Evolutionary conservation across 1,284 basidiomycete species (phyloP).

Genomic region (Naganishia cerealis): DNA sequence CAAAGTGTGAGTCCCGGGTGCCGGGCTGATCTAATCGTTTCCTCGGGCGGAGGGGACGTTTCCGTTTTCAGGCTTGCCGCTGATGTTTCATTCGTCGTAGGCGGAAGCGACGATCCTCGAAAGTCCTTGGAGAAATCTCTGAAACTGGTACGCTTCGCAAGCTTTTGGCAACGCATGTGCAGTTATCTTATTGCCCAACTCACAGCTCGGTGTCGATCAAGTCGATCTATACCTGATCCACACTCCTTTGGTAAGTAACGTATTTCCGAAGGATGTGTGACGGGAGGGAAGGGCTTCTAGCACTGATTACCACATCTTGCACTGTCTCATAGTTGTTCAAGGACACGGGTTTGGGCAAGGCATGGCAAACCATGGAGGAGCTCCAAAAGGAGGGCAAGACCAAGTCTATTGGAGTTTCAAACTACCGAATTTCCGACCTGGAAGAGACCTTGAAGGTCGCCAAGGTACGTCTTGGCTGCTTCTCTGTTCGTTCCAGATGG

Average conservation of each 20-base stretch:
- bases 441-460: constrained; percentile 62
- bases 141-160: constrained; percentile 40
- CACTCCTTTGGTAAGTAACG: constrained; percentile 55
- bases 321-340: constrained; percentile 54
- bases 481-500: not conserved
- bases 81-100: constrained; percentile 7
- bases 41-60: not conserved
- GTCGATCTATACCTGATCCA: constrained; percentile 72
- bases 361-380: constrained; percentile 72
- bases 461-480: constrained; percentile 29
- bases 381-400: constrained; percentile 67
- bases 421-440: constrained; percentile 70
- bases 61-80: not conserved
- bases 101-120: constrained; percentile 36
- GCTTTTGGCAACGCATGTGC: no score
- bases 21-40: not conserved
- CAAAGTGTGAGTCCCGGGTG: constrained; percentile 51
- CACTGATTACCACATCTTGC: constrained; percentile 55
- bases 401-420: constrained; percentile 79
- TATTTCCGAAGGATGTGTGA: constrained; percentile 6
- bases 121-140: constrained; percentile 46
- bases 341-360: constrained; percentile 50
- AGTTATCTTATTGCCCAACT: not conserved
- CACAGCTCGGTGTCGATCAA: constrained; percentile 65
- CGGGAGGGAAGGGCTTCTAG: not conserved